Evolutionary conservation across 2,329 filamentous ascomycete species (phyloP), one percentile per base, ranked within the genome.

Genomic region (Sphaceloma murrayae): DNA sequence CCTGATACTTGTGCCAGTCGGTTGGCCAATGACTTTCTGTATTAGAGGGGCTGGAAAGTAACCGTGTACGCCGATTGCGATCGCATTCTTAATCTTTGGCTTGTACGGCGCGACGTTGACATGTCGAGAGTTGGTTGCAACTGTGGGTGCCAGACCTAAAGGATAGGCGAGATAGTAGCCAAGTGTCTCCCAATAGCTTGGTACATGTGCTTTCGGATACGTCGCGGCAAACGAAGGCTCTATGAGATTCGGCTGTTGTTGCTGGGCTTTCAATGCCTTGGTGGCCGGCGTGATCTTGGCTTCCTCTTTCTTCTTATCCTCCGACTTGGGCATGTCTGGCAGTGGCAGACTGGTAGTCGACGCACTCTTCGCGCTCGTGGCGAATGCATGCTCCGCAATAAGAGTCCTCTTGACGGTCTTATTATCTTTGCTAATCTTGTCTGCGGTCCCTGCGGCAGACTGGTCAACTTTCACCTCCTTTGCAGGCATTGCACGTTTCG

Each of bases 11-110:
- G 91, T 98, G 4, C 91, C 91, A 0, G 88, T 98, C 0, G 91
- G 91, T 54, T 94, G 89, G 0, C 91, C 91, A 11, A 96, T 80
- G 53, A 98, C 83, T 14, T 82, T 83, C n/a, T 91, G 81, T 26
- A 98, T 72, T 31, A 93, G 76, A 0, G 82, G 77, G 0, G 86
- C 86, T 1, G 91, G 91, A 52, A 96, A 95, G 48, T 94, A 82
- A 1, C 91, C 91, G 61, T 98, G 91, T 1, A 98, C 78, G 29
- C 91, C 91, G 52, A 98, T 94, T 1, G 88, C 87, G 4, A 98
- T 72, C 9, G 91, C 91, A 52, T 82, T 91, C 56, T 78, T 85
- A 34, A 96, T 78, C 51, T 75, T 82, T 21, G 56, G 54, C 0
- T 77, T 70, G 5, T 83, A 76, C 33, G 78, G 78, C 5, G 77